Base-by-base conservation (phyloP, 495 filamentous ascomycete genomes). In the Annulohypoxylon nitens region DNA sequence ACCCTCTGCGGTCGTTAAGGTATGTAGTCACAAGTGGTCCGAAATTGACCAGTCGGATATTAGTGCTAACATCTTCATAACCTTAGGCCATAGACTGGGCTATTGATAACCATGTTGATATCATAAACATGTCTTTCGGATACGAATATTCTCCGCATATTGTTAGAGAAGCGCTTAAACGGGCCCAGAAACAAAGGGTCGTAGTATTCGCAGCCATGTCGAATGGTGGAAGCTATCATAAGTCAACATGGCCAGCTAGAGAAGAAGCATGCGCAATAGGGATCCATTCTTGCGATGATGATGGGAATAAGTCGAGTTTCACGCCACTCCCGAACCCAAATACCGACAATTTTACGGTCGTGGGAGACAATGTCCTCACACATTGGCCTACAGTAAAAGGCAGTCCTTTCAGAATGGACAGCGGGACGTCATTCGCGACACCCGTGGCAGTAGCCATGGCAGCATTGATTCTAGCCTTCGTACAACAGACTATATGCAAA, bases 21-120 rank as follows among this genome's bases (percentile, higher is more conserved):
- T 60, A 60, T 26, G 36, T 43, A 11, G 1, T 30, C 30, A 6
- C 30, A 30, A 30, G 3, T 30, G 30, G 0, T 43, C 12, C 4
- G 12, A 26, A 26, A 8, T 20, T 41, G 1, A 39, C 6, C 20
- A 23, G n/a, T 20, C n/a, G 10, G 20, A 12, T 25, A n/a, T n/a
- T 0, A 10, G 25, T 18, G 11, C 25, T 60, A 20, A 60, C 36
- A 45, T 39, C 1, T 20, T 25, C 10, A 60, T 60, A 26, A 60
- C n/a, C 12, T 10, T 6, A 60, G 57, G 57, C 57, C n/a, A 60
- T 60, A 43, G 57, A 60, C 20, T 60, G 57, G 57, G 57, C 57
- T 8, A 26, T 60, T 7, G 36, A 43, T 43, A 60, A 43, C 9
- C 36, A 43, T 23, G 57, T 14, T 9, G 37, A 60, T 34, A 41